These are phyloP conservation scores for Umbelopsis sp. DNA, from an alignment of 371 early-diverging fungal genomes.

Conservation along the genomic window DNA sequence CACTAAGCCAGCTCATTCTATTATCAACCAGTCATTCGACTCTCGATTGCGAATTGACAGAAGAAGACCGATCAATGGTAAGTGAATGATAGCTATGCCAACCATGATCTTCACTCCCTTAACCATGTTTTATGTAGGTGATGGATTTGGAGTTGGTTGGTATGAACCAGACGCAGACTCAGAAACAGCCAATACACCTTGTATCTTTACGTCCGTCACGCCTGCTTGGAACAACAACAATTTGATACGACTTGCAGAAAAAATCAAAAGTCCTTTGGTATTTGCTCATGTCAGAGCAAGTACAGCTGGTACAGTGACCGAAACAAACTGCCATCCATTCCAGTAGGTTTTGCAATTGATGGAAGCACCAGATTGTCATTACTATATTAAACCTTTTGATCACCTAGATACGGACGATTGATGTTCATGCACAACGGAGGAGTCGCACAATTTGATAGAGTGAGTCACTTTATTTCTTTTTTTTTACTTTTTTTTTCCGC, in stretches of 20 bases:
- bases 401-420: conserved; percentile 64
- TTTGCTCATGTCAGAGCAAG: conserved; percentile 90
- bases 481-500: neutral
- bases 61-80: conserved; percentile 75
- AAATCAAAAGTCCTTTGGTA: conserved; percentile 76
- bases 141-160: conserved; percentile 89
- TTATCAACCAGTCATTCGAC: conserved; percentile 83
- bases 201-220: conserved; percentile 85
- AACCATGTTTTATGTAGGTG: conserved; percentile 48
- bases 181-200: conserved; percentile 54
- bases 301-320: conserved; percentile 78
- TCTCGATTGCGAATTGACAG: conserved; percentile 70
- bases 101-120: neutral
- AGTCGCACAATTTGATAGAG: conserved; percentile 73
- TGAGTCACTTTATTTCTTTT: conserved; percentile 25
- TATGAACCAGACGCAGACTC: conserved; percentile 54
- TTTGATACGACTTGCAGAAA: conserved; percentile 77
- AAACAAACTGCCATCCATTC: conserved; percentile 86
- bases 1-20: conserved; percentile 81
- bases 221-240: conserved; percentile 91
- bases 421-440: conserved; percentile 94
- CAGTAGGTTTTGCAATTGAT: conserved; percentile 42
- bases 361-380: neutral
- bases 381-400: neutral
- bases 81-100: neutral